Conservation (phyloP, 306 rosid genomes). For the Medicago arabica region DNA sequence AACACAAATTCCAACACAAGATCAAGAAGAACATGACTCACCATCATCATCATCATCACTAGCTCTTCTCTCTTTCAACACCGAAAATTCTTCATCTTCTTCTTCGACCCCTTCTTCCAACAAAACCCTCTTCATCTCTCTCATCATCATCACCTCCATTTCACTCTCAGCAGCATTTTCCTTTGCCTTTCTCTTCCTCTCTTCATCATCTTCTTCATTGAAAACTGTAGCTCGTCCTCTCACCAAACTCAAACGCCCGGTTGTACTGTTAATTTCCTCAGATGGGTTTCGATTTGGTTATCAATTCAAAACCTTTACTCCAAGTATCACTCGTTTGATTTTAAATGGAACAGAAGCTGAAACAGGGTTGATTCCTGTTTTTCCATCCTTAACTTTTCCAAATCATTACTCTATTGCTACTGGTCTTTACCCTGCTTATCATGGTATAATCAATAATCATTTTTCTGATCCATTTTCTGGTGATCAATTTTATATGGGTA, state of each 20-base stretch:
- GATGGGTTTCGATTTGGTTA: slow-evolving; percentile 98
- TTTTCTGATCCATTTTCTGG: slow-evolving; percentile 82
- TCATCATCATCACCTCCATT: slow-evolving; percentile 58
- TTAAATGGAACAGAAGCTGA: slow-evolving; percentile 90
- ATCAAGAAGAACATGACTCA: slow-evolving; percentile 67
- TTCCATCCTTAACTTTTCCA: slow-evolving; percentile 90
- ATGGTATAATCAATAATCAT: slow-evolving; percentile 85
- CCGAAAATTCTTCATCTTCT: slow-evolving; percentile 52
- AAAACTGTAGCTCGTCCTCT: slow-evolving; percentile 61
- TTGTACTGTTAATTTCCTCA: slow-evolving; percentile 76
- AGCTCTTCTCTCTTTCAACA: slow-evolving; percentile 77
- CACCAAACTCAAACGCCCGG: slow-evolving; percentile 64
- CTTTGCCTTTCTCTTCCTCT: slow-evolving; percentile 73
- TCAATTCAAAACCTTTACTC: slow-evolving; percentile 83
- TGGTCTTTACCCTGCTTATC: slow-evolving; percentile 91
- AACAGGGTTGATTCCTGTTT: slow-evolving; percentile 82
- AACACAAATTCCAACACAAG: slow-evolving; percentile 51
- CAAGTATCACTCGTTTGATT: slow-evolving; percentile 74
- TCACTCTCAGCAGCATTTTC: slow-evolving; percentile 74
- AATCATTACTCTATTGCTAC: slow-evolving; percentile 93
- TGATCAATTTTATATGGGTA: slow-evolving; percentile 67
- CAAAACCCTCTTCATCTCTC: slow-evolving; percentile 69
- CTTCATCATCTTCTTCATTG: slow-evolving; percentile 30
- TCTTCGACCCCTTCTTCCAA: slow-evolving; percentile 38
- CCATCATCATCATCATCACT: slow-evolving; percentile 46